Conservation (phyloP, 2,329 filamentous ascomycete species). For the Fusarium setosum region DNA sequence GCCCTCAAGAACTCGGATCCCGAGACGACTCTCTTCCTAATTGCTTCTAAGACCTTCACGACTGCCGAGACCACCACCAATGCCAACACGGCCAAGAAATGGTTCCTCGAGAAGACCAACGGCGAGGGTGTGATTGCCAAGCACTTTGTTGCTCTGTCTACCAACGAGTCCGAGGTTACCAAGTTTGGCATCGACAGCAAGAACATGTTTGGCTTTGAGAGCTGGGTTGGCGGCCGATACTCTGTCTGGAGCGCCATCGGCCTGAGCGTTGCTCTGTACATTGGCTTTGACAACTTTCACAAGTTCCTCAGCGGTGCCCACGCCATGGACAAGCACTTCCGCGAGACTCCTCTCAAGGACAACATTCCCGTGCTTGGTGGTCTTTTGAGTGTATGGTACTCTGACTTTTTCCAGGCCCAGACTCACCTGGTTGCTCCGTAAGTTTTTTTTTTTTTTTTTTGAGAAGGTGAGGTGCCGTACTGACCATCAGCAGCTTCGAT, state of each 20-base stretch:
- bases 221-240: constrained; percentile 98
- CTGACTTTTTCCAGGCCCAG: constrained; percentile 97
- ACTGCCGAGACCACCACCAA: constrained; percentile 98
- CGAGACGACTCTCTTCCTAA: constrained; percentile 98
- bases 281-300: constrained; percentile 98
- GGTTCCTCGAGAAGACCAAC: constrained; percentile 88
- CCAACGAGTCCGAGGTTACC: constrained; percentile 93
- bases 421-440: constrained; percentile 96
- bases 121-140: constrained; percentile 91
- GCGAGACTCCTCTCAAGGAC: constrained; percentile 86
- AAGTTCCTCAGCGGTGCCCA: constrained; percentile 95
- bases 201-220: constrained; percentile 99
- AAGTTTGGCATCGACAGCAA: constrained; percentile 99
- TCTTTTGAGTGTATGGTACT: constrained; percentile 97
- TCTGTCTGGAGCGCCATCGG: constrained; percentile 99
- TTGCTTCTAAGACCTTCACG: constrained; percentile 99
- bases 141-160: constrained; percentile 98
- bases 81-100: constrained; percentile 94
- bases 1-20: constrained; percentile 89
- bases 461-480: neutral
- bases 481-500: constrained; percentile 75
- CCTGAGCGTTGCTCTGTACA: constrained; percentile 91
- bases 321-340: constrained; percentile 99
- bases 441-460: constrained; percentile 50
- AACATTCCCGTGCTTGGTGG: constrained; percentile 96